Evolutionary conservation across 306 rosid species (phyloP).

Genomic region (Dalbergia cochinchinensis): DNA sequence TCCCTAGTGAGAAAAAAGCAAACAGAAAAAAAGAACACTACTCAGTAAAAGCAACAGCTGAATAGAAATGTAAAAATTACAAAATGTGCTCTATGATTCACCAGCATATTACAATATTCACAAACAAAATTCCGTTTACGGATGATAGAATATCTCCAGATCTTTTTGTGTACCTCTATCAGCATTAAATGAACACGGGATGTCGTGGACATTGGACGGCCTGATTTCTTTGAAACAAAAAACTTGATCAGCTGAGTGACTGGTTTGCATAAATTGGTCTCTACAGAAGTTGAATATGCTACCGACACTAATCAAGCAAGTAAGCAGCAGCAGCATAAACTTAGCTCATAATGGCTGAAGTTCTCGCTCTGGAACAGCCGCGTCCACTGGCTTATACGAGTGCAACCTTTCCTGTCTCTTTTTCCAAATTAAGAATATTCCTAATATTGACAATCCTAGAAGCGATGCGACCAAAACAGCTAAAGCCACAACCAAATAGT

Average conservation of each 20-base stretch:
- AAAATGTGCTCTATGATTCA: conserved; percentile 43
- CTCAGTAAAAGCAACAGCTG: conserved; percentile 14
- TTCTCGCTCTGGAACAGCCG: conserved; percentile 77
- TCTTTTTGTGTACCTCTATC: conserved; percentile 46
- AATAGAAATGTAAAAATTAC: conserved; percentile 41
- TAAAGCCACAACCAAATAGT: conserved; percentile 52
- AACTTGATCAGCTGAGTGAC: conserved; percentile 46
- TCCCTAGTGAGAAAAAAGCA: conserved; percentile 6
- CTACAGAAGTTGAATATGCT: conserved; percentile 48
- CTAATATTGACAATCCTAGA: conserved; percentile 60
- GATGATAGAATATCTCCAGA: conserved; percentile 48
- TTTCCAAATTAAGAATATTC: conserved; percentile 76
- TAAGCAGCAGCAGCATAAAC: conserved; percentile 37
- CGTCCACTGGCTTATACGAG: conserved; percentile 79
- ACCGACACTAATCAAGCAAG: conserved; percentile 36
- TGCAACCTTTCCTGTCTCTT: conserved; percentile 55
- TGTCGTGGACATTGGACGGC: conserved; percentile 43
- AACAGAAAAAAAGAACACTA: conserved; percentile 19
- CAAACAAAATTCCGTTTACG: conserved; percentile 55
- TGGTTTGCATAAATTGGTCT: conserved; percentile 42
- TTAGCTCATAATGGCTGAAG: conserved; percentile 80
- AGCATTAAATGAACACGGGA: conserved; percentile 34
- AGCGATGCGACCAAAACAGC: conserved; percentile 56
- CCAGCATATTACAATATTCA: conserved; percentile 66
- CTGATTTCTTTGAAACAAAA: conserved; percentile 46